phyloP scores from a whole-genome alignment of 768 basidiomycete genomes.

The Psilocybe subaeruginosa region DNA sequence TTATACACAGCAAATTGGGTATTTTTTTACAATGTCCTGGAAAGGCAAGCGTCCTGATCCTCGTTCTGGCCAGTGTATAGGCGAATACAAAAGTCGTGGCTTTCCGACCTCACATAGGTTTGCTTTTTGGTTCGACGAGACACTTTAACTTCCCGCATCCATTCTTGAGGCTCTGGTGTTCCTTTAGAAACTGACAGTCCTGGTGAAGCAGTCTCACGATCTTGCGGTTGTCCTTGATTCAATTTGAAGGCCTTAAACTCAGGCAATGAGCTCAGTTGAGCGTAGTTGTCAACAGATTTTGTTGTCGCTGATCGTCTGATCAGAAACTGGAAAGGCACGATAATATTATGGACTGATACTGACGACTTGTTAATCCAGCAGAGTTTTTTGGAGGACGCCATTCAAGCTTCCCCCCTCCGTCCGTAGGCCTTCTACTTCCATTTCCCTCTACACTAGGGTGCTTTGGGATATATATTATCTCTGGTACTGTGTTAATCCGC shows the following conservation, averaged over 20 bases:
- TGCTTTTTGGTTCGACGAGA: conserved; percentile 25
- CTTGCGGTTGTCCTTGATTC: conserved; percentile 9
- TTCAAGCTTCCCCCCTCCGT: background rate
- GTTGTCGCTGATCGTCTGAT: background rate
- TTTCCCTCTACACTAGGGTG: too few relatives aligned
- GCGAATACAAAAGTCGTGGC: conserved; percentile 24
- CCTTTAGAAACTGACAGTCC: background rate
- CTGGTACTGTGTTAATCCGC: background rate
- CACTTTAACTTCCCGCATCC: conserved; percentile 24
- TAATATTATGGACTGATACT: background rate
- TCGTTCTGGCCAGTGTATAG: conserved; percentile 20
- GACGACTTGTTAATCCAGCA: background rate
- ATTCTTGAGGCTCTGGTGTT: conserved; percentile 6
- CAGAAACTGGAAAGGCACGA: background rate
- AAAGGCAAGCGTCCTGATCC: background rate
- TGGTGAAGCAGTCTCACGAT: background rate
- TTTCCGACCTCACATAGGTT: conserved; percentile 26
- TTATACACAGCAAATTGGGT: background rate
- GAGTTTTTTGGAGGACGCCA: background rate
- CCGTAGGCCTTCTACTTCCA: background rate
- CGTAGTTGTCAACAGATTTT: conserved; percentile 19
- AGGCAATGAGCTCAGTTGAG: conserved; percentile 22
- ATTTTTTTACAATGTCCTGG: too few relatives aligned
- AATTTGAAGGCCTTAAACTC: conserved; percentile 25
- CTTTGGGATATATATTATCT: background rate